Evolutionary conservation across 192 early-diverging fungal genomes (phyloP).

Genomic region (Diversispora epigaea): DNA sequence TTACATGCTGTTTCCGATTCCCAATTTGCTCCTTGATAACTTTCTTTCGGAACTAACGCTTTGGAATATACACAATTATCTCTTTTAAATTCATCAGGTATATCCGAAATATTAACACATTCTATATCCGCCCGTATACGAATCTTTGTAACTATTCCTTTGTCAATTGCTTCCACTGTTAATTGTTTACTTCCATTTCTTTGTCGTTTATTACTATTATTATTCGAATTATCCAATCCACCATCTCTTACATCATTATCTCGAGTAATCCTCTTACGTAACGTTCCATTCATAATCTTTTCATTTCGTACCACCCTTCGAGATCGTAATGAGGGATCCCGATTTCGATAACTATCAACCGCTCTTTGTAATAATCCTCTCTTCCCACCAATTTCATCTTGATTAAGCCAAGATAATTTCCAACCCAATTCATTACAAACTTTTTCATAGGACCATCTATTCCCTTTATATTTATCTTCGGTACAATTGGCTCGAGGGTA

Average conservation of each 20-base stretch:
- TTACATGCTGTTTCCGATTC: slow-evolving; percentile 52
- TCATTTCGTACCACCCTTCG: slow-evolving; percentile 74
- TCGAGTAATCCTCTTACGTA: slow-evolving; percentile 43
- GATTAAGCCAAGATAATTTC: slow-evolving; percentile 80
- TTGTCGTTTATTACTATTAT: background rate
- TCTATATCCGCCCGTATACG: slow-evolving; percentile 54
- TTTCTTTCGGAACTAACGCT: slow-evolving; percentile 36
- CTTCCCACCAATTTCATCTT: slow-evolving; percentile 58
- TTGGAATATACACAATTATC: slow-evolving; percentile 58
- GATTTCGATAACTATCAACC: slow-evolving; percentile 77
- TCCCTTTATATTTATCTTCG: slow-evolving; percentile 66
- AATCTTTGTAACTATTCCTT: slow-evolving; percentile 39
- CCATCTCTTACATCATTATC: slow-evolving; percentile 5
- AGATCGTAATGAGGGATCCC: slow-evolving; percentile 67
- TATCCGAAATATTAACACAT: slow-evolving; percentile 41
- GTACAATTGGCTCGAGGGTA: slow-evolving; percentile 78
- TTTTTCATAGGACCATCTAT: slow-evolving; percentile 82
- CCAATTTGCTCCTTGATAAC: slow-evolving; percentile 37
- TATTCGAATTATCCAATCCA: background rate
- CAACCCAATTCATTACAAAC: slow-evolving; percentile 85
- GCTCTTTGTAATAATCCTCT: slow-evolving; percentile 82
- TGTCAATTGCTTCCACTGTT: slow-evolving; percentile 41
- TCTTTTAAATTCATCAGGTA: slow-evolving; percentile 49
- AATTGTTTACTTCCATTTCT: slow-evolving; percentile 18
- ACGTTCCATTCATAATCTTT: slow-evolving; percentile 59